A percentile compares a stretch with the other conserved stretches of the same genome.
phyloP scores from a whole-genome alignment of 1,284 basidiomycete species.

The Sphaerobolus stellatus region DNA sequence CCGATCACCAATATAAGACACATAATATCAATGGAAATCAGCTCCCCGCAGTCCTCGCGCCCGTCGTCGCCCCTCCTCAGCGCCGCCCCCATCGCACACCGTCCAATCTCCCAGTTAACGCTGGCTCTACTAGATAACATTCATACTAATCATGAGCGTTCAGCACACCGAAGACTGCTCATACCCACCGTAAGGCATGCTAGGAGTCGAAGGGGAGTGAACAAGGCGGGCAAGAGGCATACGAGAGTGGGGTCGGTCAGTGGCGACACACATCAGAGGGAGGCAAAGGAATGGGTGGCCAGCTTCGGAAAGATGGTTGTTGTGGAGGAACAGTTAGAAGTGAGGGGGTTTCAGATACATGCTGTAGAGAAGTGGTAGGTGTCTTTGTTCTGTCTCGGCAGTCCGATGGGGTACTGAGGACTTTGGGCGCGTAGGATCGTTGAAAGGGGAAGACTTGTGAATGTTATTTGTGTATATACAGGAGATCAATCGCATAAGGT shows the following conservation, averaged over 20 bases:
- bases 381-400: background rate
- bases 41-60: slow-evolving; percentile 6
- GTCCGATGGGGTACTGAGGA: background rate
- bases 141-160: background rate
- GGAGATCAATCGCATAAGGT: slow-evolving; percentile 67
- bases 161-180: slow-evolving; percentile 5
- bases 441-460: slow-evolving; percentile 57
- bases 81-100: background rate
- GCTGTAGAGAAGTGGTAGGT: slow-evolving; percentile 79
- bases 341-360: slow-evolving; percentile 71
- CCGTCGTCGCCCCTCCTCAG: slow-evolving; percentile 7
- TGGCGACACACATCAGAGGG: background rate
- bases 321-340: slow-evolving; percentile 43
- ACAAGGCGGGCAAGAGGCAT: background rate
- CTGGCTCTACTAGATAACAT: background rate
- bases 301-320: slow-evolving; percentile 41
- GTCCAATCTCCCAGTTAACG: background rate
- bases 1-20: too few species aligned
- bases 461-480: slow-evolving; percentile 69
- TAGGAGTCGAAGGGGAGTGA: background rate
- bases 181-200: slow-evolving; percentile 5
- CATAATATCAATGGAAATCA: too few species aligned
- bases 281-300: slow-evolving; percentile 9
- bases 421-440: slow-evolving; percentile 52
- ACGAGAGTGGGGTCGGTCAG: slow-evolving; percentile 3